Evolutionary conservation across 805 yeast species (phyloP).

Genomic region (Hanseniaspora lindneri): DNA sequence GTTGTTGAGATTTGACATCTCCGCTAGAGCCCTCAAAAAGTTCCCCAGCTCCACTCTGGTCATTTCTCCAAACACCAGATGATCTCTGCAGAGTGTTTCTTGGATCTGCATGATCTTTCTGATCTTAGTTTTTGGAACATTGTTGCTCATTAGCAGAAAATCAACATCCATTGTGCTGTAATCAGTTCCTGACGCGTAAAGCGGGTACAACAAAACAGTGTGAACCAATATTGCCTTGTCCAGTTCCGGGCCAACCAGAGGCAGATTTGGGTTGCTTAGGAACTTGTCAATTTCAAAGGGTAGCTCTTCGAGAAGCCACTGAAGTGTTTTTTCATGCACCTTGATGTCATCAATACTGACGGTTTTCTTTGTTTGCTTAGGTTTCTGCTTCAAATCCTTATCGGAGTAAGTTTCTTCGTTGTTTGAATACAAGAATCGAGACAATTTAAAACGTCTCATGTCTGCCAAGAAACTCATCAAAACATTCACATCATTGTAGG

Average conservation of each 20-base stretch:
- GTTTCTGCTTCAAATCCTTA: background rate
- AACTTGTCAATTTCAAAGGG: background rate
- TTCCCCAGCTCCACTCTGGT: background rate
- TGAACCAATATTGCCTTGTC: background rate
- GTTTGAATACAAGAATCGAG: constrained; percentile 7
- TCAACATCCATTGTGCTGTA: background rate
- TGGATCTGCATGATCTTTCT: background rate
- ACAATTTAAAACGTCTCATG: background rate
- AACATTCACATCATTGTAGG: background rate
- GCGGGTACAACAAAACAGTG: background rate
- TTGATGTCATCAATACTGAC: constrained; percentile 3
- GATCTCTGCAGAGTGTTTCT: background rate
- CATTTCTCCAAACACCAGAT: background rate
- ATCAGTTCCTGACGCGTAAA: background rate
- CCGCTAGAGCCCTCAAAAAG: background rate
- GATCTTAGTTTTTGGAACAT: background rate
- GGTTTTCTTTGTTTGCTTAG: background rate
- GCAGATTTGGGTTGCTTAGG: background rate
- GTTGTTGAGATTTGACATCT: background rate
- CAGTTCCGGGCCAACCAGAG: background rate
- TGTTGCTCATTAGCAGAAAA: background rate
- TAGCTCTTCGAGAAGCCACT: background rate
- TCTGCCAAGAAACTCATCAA: constrained; percentile 5
- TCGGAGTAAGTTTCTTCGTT: background rate
- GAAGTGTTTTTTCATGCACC: background rate